A percentile compares a stretch with the other conserved stretches of the same genome.
Evolutionary conservation across 345 rosid species (phyloP).

Genomic region (Pugionium dolabratum): DNA sequence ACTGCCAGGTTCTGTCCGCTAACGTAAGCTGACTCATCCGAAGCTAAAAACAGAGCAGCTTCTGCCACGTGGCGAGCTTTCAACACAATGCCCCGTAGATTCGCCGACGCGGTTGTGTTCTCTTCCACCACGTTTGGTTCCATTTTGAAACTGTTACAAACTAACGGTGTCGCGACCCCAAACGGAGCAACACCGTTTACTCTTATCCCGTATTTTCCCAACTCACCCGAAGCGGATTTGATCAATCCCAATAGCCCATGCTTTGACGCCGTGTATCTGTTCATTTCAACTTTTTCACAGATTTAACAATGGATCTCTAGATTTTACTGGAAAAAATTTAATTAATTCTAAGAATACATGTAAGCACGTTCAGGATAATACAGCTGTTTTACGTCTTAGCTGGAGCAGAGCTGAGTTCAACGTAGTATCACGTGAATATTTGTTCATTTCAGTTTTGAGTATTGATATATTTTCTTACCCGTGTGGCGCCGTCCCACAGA

Average conservation of each 20-base stretch:
- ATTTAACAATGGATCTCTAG: too few relatives aligned
- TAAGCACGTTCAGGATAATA: too few relatives aligned
- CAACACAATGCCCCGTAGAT: slow-evolving; percentile 67
- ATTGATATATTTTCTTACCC: slow-evolving; percentile 32
- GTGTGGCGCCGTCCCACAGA: slow-evolving; percentile 73
- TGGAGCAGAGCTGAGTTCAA: too few relatives aligned
- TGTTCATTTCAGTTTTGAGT: neutral
- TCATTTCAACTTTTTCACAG: too few relatives aligned
- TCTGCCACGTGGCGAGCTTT: slow-evolving; percentile 81
- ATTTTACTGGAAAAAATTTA: too few relatives aligned
- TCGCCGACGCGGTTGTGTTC: slow-evolving; percentile 40
- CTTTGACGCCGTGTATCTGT: slow-evolving; percentile 65
- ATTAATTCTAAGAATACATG: too few relatives aligned
- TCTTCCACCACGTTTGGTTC: slow-evolving; percentile 41
- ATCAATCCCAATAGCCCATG: slow-evolving; percentile 79
- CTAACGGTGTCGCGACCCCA: slow-evolving; percentile 81
- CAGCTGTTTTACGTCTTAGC: too few relatives aligned
- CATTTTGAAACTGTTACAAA: slow-evolving; percentile 56
- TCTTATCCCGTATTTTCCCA: slow-evolving; percentile 80
- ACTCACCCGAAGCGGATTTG: slow-evolving; percentile 67
- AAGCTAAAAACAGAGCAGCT: slow-evolving; percentile 81
- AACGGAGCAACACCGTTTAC: slow-evolving; percentile 83
- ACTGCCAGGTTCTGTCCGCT: slow-evolving; percentile 86
- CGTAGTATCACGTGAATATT: too few relatives aligned
- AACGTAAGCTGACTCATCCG: slow-evolving; percentile 76